Percentiles rank a stretch among this genome's conserved stretches.
Evolutionary conservation across 2,329 filamentous ascomycete species (phyloP).

Genomic region (Xylaria sp.): DNA sequence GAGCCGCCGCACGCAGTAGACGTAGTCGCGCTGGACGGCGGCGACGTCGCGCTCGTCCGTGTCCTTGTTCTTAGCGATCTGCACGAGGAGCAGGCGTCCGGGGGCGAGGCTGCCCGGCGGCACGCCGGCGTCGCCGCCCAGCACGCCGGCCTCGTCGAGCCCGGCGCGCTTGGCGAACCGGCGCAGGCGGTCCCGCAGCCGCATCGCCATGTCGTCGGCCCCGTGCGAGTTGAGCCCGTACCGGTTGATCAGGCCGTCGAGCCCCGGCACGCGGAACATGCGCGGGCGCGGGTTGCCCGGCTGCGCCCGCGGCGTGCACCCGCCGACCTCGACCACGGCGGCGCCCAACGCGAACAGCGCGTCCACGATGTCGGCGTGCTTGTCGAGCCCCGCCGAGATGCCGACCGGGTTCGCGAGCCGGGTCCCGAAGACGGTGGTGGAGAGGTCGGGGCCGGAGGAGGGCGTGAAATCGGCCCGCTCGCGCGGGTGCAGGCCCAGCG

Average conservation of each 20-base stretch:
- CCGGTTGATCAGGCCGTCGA: slow-evolving; percentile 90
- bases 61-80: slow-evolving; percentile 95
- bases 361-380: slow-evolving; percentile 87
- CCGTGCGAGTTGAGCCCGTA: slow-evolving; percentile 94
- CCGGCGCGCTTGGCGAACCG: slow-evolving; percentile 76
- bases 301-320: slow-evolving; percentile 85
- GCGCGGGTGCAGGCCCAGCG: slow-evolving; percentile 75
- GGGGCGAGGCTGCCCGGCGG: slow-evolving; percentile 78
- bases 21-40: slow-evolving; percentile 79
- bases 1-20: slow-evolving; percentile 83
- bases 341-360: slow-evolving; percentile 83
- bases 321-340: slow-evolving; percentile 88
- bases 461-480: slow-evolving; percentile 61
- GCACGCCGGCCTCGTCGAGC: slow-evolving; percentile 70
- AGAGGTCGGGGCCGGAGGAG: slow-evolving; percentile 41
- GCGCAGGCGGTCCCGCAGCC: slow-evolving; percentile 75
- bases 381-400: slow-evolving; percentile 94
- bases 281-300: slow-evolving; percentile 84
- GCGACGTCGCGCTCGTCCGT: slow-evolving; percentile 84
- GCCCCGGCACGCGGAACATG: slow-evolving; percentile 81
- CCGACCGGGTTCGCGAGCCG: slow-evolving; percentile 83
- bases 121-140: slow-evolving; percentile 76
- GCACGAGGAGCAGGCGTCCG: slow-evolving; percentile 82
- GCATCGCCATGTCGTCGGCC: slow-evolving; percentile 81
- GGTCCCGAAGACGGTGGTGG: slow-evolving; percentile 70